Evolutionary conservation across 495 filamentous ascomycete genomes (phyloP), one percentile per base, ranked within the genome.

Genomic region (Xylaria curta): DNA sequence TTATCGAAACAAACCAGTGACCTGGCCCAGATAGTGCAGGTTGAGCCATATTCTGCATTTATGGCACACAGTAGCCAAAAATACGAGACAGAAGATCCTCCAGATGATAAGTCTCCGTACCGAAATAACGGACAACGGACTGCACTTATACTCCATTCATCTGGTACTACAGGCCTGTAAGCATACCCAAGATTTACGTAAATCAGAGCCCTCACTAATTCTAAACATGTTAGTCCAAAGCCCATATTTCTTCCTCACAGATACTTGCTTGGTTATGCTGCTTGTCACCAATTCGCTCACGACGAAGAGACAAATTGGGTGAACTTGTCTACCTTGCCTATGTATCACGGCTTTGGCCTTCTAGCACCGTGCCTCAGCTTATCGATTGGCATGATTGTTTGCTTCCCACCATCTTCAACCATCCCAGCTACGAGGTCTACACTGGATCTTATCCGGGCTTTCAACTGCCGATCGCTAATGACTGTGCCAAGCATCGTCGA

Each of bases 401-500:
- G 74, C 56, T 74, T 85, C 42, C 82, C 81, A 26, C 74, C 79
- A 0, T 51, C 76, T 0, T 71, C 70, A 17, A 71, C 73, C 63
- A 78, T 82, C 28, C 78, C 79, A 26, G 79, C 70, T 5, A 80
- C 73, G 10, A 64, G 72, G 0, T 81, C 76, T 8, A 81, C 74
- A 0, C 40, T 81, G 1, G 58, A 80, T 33, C 65, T 85, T 3
- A 53, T 84, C 38, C 46, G 72, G 19, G 63, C 31, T 4, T 69
- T 72, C 24, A 71, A 72, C 9, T 77, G 80, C 4, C 60, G 70
- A 21, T 82, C 82, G 4, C 68, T 86, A 24, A 84, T 86, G 81
- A 81, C 83, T 0, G 85, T 86, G 9, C 84, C 85, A 1, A 82
- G 76, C 0, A 83, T 86, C n/a, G 71, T 86, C 0, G 84, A 86